These are phyloP conservation scores for Vitis hybrid DNA, from an alignment of 177 flowering plant genomes.

Conservation along the genomic window DNA sequence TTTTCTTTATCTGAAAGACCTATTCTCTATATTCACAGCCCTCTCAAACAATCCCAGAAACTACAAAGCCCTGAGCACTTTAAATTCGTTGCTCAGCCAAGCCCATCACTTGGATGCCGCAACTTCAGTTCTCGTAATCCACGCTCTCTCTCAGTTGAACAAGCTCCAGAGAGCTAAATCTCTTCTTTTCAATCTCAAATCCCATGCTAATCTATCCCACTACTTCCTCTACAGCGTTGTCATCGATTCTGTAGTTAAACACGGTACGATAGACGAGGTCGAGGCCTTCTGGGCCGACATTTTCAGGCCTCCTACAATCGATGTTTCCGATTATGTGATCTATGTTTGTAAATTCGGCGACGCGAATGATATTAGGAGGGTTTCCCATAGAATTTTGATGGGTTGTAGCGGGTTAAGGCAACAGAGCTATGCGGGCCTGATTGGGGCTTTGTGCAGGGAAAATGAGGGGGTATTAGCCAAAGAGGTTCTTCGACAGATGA, in stretches of 20 bases:
- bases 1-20: slow-evolving; percentile 13
- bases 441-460: slow-evolving; percentile 40
- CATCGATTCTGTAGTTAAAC: slow-evolving; percentile 28
- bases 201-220: slow-evolving; percentile 19
- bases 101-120: slow-evolving; percentile 28
- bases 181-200: slow-evolving; percentile 23
- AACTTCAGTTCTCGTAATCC: slow-evolving; percentile 26
- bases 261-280: slow-evolving; percentile 28
- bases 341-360: slow-evolving; percentile 30
- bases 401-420: slow-evolving; percentile 24
- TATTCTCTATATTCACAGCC: slow-evolving; percentile 15
- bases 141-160: slow-evolving; percentile 29
- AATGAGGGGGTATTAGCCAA: slow-evolving; percentile 24
- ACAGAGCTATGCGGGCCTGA: slow-evolving; percentile 33
- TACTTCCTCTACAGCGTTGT: slow-evolving; percentile 36
- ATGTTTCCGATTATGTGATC: slow-evolving; percentile 27
- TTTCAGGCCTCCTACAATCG: slow-evolving; percentile 18
- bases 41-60: slow-evolving; percentile 26
- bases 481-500: slow-evolving; percentile 26
- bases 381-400: slow-evolving; percentile 26
- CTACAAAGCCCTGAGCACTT: slow-evolving; percentile 16
- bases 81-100: slow-evolving; percentile 29
- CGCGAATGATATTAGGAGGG: slow-evolving; percentile 16
- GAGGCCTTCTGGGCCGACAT: slow-evolving; percentile 36
- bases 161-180: slow-evolving; percentile 34